Conservation (phyloP, 129 eudicot species). For the Tagetes erecta region DNA sequence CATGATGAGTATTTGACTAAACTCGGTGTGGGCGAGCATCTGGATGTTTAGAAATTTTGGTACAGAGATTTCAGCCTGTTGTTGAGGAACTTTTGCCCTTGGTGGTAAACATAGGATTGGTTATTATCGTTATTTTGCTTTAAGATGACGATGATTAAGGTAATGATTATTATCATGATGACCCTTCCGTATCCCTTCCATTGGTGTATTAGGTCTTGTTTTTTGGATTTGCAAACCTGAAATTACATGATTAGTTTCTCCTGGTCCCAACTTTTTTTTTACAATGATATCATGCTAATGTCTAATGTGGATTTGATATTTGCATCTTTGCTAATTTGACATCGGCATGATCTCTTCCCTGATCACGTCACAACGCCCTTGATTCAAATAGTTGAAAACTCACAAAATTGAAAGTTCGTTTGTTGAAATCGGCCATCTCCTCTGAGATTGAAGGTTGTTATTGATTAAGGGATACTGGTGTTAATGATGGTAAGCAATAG, state of each 20-base stretch:
- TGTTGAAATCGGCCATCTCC: too few relatives aligned
- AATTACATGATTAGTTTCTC: background rate
- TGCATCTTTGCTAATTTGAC: background rate
- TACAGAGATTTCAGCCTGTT: conserved; percentile 21
- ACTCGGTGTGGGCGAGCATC: conserved; percentile 15
- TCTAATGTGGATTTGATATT: background rate
- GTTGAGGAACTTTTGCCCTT: conserved; percentile 20
- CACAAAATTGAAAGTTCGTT: too few relatives aligned
- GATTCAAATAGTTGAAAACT: too few relatives aligned
- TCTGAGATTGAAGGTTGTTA: too few relatives aligned
- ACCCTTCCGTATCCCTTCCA: background rate
- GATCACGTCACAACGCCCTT: too few relatives aligned
- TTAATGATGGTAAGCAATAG: too few relatives aligned
- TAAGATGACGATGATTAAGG: background rate
- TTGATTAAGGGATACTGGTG: too few relatives aligned
- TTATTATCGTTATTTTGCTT: background rate
- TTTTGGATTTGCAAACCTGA: background rate
- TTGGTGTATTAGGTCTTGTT: background rate
- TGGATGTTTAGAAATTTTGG: conserved; percentile 48
- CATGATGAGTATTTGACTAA: conserved; percentile 1
- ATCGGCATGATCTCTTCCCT: background rate
- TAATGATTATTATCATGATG: background rate
- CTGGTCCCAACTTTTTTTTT: too few relatives aligned
- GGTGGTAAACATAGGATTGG: background rate
- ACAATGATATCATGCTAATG: background rate